Evolutionary conservation across 495 filamentous ascomycete species (phyloP), one percentile per base, ranked within the genome.

Genomic region (Penicillium coprophilum): DNA sequence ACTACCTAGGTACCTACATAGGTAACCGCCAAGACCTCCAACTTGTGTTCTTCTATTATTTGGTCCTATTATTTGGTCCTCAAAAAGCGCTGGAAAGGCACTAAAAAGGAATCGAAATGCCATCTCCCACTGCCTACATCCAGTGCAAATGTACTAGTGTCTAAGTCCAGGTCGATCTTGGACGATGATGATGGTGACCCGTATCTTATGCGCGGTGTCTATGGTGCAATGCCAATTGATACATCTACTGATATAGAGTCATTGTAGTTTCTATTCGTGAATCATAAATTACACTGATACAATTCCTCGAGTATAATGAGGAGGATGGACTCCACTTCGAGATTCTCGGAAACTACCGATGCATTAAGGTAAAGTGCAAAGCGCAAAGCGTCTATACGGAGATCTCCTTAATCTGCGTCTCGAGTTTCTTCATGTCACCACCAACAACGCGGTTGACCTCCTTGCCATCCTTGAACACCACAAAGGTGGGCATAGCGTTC

Each of bases 401-500:
- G 12, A 87, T 76, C 30, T 23, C 47, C 51, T 63, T 50, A 11
- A 66, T 63, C 39, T 79, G 77, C 9, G 70, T 66, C 60, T 80
- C 72, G 32, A 92, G 60, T 19, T 80, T 81, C 55, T 70, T 70
- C 3, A 84, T 79, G 67, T 89, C 90, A 40, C 91, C 91, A 46
- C 91, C 91, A 51, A 96, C 75, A 68, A 89, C 87, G 30, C 61
- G 57, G 27, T 40, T 46, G n/a, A 64, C 34, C 84, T 78, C 55
- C 62, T 86, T 74, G 41, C 88, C 90, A 63, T 86, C 71, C 78
- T 87, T 89, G 81, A 93, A 91, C 51, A 92, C 64, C 12, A 84
- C 50, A 72, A 96, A 95, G 15, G 92, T 95, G 32, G 92, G 92
- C 92, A 96, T 96, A 60, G 92, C 90, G 61, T 87, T 86, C 68